Conservation (phyloP, 164 flowering plant species). For the Kalanchoe fedtschenkoi region DNA sequence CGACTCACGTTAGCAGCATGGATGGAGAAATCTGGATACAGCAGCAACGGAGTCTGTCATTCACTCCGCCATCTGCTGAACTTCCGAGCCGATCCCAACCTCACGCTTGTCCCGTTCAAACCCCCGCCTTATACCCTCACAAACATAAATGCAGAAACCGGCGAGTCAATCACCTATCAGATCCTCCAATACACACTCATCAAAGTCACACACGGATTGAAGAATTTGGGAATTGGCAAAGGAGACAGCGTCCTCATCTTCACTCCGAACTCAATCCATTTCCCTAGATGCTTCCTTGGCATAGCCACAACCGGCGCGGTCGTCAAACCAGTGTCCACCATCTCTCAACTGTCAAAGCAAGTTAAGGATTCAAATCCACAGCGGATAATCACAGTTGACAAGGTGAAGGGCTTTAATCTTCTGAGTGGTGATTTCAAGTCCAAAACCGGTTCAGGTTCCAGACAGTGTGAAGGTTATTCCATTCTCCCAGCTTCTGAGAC, state of each 20-base stretch:
- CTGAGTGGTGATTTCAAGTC: constrained; percentile 37
- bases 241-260: constrained; percentile 65
- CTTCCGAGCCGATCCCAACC: constrained; percentile 43
- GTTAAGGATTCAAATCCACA: constrained; percentile 53
- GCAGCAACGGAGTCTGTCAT: constrained; percentile 34
- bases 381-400: constrained; percentile 53
- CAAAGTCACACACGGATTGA: constrained; percentile 36
- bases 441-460: constrained; percentile 1
- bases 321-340: constrained; percentile 64
- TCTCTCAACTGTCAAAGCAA: constrained; percentile 49
- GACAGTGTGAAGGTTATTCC: neutral
- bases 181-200: constrained; percentile 34
- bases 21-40: constrained; percentile 41
- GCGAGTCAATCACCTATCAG: constrained; percentile 35
- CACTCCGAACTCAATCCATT: constrained; percentile 67
- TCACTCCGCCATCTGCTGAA: constrained; percentile 50
- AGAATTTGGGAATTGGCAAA: constrained; percentile 41
- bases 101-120: constrained; percentile 53
- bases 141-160: constrained; percentile 47
- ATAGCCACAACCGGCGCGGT: constrained; percentile 51
- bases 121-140: constrained; percentile 45
- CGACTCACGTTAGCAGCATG: too few species aligned
- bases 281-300: constrained; percentile 52
- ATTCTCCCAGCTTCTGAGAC: constrained; percentile 23
- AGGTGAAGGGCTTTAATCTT: constrained; percentile 41